These are phyloP conservation scores for Raffaelea albimanens DNA, from an alignment of 2,329 filamentous ascomycete species.

Conservation along the genomic window DNA sequence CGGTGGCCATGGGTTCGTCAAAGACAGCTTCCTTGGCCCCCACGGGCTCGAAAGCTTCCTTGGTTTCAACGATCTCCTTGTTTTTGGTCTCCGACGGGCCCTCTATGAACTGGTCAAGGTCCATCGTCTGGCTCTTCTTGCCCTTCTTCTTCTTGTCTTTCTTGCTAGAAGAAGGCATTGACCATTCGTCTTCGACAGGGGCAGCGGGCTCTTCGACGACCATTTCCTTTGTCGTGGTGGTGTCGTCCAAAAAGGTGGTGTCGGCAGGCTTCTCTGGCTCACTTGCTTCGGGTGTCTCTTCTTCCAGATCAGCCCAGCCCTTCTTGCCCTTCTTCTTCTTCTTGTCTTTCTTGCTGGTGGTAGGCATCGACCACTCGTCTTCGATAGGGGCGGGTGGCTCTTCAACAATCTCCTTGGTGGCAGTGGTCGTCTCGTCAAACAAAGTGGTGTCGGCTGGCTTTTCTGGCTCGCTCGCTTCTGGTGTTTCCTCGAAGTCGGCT, in stretches of 20 bases:
- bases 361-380: not conserved
- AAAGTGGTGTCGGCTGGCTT: not conserved
- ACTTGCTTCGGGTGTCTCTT: too few species aligned
- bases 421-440: not conserved
- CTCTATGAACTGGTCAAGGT: too few species aligned
- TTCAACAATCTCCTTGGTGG: not conserved
- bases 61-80: too few species aligned
- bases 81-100: too few species aligned
- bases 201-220: not conserved
- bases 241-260: not conserved
- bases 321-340: constrained; percentile 18
- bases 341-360: constrained; percentile 5
- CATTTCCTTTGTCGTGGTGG: not conserved
- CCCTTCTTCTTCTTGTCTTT: constrained; percentile 17
- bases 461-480: not conserved
- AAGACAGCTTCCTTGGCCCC: too few species aligned
- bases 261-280: not conserved
- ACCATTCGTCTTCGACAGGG: not conserved
- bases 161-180: not conserved
- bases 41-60: too few species aligned
- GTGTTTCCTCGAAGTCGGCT: too few species aligned
- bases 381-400: not conserved
- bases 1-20: not conserved
- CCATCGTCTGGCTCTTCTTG: not conserved
- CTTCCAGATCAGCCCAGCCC: too few species aligned